Conservation (phyloP, 768 basidiomycete species). For the Ephemerocybe angulata region DNA sequence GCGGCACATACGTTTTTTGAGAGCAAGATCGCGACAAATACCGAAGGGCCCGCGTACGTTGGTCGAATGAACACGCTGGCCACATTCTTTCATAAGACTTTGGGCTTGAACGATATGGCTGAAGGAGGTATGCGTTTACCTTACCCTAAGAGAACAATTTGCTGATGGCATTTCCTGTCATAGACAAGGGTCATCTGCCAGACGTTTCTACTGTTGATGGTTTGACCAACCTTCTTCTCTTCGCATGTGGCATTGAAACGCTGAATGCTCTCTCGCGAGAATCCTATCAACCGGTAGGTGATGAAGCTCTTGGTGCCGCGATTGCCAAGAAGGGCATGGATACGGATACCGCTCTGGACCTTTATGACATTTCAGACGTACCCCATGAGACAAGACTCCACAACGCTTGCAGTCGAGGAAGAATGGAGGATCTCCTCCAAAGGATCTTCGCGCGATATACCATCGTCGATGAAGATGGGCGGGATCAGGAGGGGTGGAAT, state of each 20-base stretch:
- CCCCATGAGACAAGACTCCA: neutral
- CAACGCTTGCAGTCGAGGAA: neutral
- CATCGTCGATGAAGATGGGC: neutral
- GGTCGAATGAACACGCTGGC: neutral
- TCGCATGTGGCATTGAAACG: neutral
- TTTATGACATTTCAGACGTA: neutral
- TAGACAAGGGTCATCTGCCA: neutral
- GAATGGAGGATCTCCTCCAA: neutral
- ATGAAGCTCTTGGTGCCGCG: neutral
- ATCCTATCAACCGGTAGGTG: neutral
- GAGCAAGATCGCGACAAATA: neutral
- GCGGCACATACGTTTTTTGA: neutral
- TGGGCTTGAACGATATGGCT: neutral
- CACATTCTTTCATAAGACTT: neutral
- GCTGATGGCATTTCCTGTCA: too few species aligned
- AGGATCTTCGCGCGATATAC: neutral
- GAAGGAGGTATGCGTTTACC: too few species aligned
- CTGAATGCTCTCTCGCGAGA: neutral
- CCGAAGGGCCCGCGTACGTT: neutral
- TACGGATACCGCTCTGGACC: neutral
- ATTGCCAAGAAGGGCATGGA: neutral
- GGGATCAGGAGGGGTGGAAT: neutral
- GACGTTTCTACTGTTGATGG: neutral
- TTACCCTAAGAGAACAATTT: too few species aligned
- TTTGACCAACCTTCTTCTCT: neutral